Conservation (phyloP, 257 asterid genomes). For the Ballota nigra region DNA sequence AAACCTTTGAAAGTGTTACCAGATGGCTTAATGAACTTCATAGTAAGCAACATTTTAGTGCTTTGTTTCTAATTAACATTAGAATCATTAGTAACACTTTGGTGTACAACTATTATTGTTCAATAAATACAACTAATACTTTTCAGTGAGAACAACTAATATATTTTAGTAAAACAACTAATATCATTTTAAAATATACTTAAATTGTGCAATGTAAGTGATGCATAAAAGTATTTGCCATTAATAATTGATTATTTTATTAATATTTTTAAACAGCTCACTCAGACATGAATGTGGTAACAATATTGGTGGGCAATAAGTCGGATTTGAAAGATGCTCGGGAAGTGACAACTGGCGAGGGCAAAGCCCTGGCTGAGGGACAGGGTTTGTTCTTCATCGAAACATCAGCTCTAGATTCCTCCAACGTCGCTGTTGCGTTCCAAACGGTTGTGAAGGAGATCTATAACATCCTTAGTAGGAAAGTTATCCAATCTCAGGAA, state of each 20-base stretch:
- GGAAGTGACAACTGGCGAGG: constrained; percentile 86
- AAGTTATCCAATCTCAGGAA: constrained; percentile 96
- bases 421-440: constrained; percentile 74
- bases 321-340: constrained; percentile 88
- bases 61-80: neutral
- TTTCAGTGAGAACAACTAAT: no score
- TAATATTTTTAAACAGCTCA: no score
- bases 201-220: no score
- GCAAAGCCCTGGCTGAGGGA: constrained; percentile 80
- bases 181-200: no score
- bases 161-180: no score
- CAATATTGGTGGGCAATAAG: constrained; percentile 91
- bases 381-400: constrained; percentile 85
- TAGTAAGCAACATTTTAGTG: constrained; percentile 49
- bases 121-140: no score
- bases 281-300: constrained; percentile 94
- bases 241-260: no score
- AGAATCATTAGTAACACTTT: neutral
- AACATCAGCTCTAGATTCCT: constrained; percentile 92
- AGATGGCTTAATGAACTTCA: constrained; percentile 98
- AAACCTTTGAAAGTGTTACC: constrained; percentile 73
- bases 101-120: no score
- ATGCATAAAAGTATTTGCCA: no score
- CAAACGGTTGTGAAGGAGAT: constrained; percentile 85
- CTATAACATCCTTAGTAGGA: constrained; percentile 74